phyloP scores from a whole-genome alignment of 306 rosid species.

The Trifolium fragiferum region DNA sequence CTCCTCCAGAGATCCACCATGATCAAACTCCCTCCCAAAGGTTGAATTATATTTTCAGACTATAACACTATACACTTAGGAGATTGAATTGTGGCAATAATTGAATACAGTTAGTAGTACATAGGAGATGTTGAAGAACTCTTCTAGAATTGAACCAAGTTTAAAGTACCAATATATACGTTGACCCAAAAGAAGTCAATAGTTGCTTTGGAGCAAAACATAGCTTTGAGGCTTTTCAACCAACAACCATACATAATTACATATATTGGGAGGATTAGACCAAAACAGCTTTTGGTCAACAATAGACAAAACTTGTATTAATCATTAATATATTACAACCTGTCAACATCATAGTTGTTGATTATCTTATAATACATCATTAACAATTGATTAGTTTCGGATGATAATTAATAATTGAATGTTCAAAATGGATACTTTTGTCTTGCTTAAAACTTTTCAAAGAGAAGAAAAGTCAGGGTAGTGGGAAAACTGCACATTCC shows the following conservation, averaged over 20 bases:
- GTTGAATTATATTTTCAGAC: no score
- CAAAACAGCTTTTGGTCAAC: slow-evolving; percentile 2
- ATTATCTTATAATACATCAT: not conserved
- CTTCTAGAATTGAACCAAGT: not conserved
- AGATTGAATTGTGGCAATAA: not conserved
- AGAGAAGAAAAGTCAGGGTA: slow-evolving; percentile 72
- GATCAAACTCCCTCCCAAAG: no score
- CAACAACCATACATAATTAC: not conserved
- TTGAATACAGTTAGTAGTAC: not conserved
- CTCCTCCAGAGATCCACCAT: no score
- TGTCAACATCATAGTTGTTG: not conserved
- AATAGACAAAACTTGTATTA: not conserved
- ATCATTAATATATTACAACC: not conserved
- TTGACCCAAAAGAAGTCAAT: slow-evolving; percentile 3
- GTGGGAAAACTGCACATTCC: slow-evolving; percentile 79
- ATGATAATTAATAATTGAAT: slow-evolving; percentile 62
- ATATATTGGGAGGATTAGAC: not conserved
- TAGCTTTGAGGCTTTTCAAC: not conserved
- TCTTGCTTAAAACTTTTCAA: slow-evolving; percentile 71
- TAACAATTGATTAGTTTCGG: slow-evolving; percentile 33
- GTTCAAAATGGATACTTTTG: slow-evolving; percentile 76
- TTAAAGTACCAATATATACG: not conserved
- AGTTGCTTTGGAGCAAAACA: not conserved
- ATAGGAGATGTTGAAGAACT: not conserved
- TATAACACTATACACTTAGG: not conserved